Evolutionary conservation across 345 rosid species (phyloP), one percentile per base, ranked within the genome.

Genomic region (Reutealis trisperma): DNA sequence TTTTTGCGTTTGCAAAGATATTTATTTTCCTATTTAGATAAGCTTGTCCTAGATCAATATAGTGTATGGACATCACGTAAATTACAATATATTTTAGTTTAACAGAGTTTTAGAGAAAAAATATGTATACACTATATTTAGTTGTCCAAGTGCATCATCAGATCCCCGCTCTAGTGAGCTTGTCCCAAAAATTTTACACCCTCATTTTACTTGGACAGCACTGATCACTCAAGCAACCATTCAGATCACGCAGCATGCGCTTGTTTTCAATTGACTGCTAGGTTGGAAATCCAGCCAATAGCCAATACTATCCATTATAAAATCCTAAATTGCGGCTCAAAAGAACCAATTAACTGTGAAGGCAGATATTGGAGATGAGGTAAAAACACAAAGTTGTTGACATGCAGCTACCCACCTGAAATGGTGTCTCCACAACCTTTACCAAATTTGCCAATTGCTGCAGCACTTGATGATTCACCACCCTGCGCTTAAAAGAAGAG

Each of bases 391-490:
- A 65, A 67, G 67, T 10, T 32, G 21, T 30, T 25, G 45, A 60
- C 67, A 75, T 77, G 65, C 62, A 76, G 75, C 58, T 55, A 83
- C 88, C 69, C 57, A 93, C 99, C 87, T 87, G 99, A 83, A 96
- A 96, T 70, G 98, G 91, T 19, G 92, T 88, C 83, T 93, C 99
- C 75, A 88, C 84, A 77, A 88, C 85, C 81, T 87, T 91, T 78
- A 90, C 73, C 71, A 93, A 91, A 86, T 91, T 96, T 75, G 96
- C 94, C 83, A 96, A 74, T 83, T 93, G 98, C 84, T 84, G 88
- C 70, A 89, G 85, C 78, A 92, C 91, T 75, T 87, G 94, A 65
- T 62, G 79, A 80, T 80, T 92, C 73, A 88, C 91, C 84, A 92
- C 87, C 84, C 82, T 93, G 84, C 82, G 90, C 83, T 88, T 96